Evolutionary conservation across 306 rosid genomes (phyloP).

Genomic region (Senna siamea): DNA sequence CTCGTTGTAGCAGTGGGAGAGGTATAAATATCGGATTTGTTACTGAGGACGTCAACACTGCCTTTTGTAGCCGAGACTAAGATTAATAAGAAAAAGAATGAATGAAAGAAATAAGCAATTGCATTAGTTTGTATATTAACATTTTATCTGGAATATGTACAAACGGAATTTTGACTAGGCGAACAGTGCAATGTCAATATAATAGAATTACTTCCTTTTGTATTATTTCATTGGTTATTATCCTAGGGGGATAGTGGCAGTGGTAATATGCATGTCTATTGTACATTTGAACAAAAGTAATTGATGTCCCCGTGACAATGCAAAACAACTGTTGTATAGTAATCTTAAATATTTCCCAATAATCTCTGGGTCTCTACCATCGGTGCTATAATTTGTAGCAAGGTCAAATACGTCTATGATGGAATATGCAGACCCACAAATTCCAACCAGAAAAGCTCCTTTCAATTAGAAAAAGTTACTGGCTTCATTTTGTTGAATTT

Average conservation of each 20-base stretch:
- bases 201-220: background rate
- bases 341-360: no score
- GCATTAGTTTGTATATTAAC: background rate
- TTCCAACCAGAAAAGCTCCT: no score
- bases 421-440: no score
- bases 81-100: background rate
- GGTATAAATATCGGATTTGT: background rate
- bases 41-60: no score
- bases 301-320: background rate
- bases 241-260: no score
- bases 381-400: no score
- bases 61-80: background rate
- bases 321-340: background rate
- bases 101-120: conserved; percentile 2
- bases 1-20: background rate
- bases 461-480: no score
- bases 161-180: background rate
- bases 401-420: no score
- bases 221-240: background rate
- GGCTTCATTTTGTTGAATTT: conserved; percentile 9
- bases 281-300: background rate
- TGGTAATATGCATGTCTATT: no score
- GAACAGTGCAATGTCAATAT: background rate
- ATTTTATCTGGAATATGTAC: background rate
- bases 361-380: no score